Evolutionary conservation across 257 asterid species (phyloP).

Genomic region (Nicotiana otophora): DNA sequence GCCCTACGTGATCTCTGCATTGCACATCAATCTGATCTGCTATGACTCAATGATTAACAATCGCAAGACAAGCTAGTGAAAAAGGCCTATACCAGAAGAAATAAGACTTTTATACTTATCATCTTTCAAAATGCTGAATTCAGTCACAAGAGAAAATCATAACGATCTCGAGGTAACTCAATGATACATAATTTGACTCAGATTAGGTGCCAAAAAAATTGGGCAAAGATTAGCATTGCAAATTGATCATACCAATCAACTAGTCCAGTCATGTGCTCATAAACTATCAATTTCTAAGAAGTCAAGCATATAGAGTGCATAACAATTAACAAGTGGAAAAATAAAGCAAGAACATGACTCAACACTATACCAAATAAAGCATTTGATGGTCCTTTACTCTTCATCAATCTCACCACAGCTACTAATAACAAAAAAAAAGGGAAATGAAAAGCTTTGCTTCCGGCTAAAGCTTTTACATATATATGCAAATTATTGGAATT

Average conservation of each 20-base stretch:
- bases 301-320: background rate
- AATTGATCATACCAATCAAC: background rate
- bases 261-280: background rate
- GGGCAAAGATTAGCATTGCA: background rate
- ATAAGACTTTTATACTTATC: background rate
- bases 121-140: background rate
- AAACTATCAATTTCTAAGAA: background rate
- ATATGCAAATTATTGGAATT: background rate
- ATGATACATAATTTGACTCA: background rate
- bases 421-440: background rate
- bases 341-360: background rate
- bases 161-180: background rate
- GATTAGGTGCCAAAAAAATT: background rate
- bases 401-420: background rate
- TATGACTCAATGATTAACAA: conserved; percentile 17
- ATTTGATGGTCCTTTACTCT: background rate
- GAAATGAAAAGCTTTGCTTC: background rate
- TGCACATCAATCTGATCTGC: conserved; percentile 57
- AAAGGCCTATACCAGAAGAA: conserved; percentile 13
- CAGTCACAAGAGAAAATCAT: background rate
- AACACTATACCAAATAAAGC: background rate
- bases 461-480: background rate
- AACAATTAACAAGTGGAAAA: background rate
- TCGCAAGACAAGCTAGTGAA: background rate
- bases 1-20: conserved; percentile 97